These are phyloP conservation scores for Sporothrix globosa DNA, from an alignment of 2,329 filamentous ascomycete species.

Conservation along the genomic window DNA sequence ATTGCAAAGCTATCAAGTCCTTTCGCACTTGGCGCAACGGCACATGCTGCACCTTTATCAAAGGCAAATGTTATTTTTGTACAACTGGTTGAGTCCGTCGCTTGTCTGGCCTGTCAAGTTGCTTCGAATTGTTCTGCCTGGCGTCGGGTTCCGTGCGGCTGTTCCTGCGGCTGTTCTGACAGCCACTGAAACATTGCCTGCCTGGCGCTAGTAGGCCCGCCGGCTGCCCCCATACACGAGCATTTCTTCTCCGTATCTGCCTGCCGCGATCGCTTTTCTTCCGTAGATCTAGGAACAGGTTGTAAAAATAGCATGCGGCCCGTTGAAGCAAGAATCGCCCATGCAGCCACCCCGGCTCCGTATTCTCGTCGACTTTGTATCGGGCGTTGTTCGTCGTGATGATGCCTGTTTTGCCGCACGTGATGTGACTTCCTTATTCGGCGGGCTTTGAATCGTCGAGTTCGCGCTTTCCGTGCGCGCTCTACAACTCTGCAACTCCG, in stretches of 20 bases:
- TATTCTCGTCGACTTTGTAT: conserved; percentile 13
- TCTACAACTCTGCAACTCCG: not conserved
- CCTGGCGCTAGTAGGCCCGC: conserved; percentile 10
- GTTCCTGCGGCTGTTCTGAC: conserved; percentile 3
- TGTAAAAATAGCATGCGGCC: conserved; percentile 11
- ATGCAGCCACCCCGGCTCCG: not conserved
- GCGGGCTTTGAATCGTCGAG: not conserved
- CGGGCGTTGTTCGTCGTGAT: not conserved
- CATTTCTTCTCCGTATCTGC: conserved; percentile 4
- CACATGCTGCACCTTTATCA: conserved; percentile 1
- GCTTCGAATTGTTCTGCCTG: conserved; percentile 24
- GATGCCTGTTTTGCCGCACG: not conserved
- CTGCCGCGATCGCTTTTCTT: not conserved
- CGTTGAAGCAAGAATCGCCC: not conserved
- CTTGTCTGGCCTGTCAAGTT: conserved; percentile 14
- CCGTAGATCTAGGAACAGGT: conserved; percentile 8
- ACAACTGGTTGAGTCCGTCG: not conserved
- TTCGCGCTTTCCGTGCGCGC: conserved; percentile 7
- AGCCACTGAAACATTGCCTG: conserved; percentile 15
- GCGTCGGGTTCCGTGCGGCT: not conserved
- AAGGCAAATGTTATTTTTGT: conserved; percentile 18
- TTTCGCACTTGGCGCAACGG: not conserved
- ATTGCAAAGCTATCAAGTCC: not conserved
- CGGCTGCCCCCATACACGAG: conserved; percentile 4
- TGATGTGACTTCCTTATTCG: conserved; percentile 9